Evolutionary conservation across 1,284 basidiomycete genomes (phyloP), one percentile per base, ranked within the genome.

Genomic region (Tilletiopsis washingtonensis): DNA sequence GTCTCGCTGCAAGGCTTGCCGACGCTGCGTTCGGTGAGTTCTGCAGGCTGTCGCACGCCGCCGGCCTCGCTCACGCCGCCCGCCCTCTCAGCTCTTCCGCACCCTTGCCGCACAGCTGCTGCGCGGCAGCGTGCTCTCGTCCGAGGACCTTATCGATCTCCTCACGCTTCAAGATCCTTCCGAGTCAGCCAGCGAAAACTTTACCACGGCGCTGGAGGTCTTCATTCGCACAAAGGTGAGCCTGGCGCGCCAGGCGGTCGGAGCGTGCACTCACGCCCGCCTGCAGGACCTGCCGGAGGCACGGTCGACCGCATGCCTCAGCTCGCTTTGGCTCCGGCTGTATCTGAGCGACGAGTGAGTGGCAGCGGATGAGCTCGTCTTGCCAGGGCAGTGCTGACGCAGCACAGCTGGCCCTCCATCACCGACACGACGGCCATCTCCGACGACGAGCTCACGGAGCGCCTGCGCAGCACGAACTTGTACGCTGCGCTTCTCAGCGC

Each of bases 251-350:
- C 46, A 25, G 12, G 37, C n/a, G 39, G 7, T 6, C 20, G 32
- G 6, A 42, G 44, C 19, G 37, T 48, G n/a, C 46, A 43, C n/a
- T 29, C 32, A 5, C 23, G n/a, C n/a, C n/a, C n/a, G n/a, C 34
- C 25, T 41, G 43, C 52, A 86, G 82, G 77, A 80, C 51, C 70
- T 88, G 2, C 87, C 88, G 19, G 81, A 83, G 51, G 80, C 80
- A 20, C 78, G 91, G 44, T 25, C 49, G 7, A 25, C 42, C 2
- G 47, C 45, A 0, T 17, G 44, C 2, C 79, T 88, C 64, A 77
- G 82, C 38, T 81, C 81, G 26, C 79, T 88, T 17, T 96, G 91
- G 91, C 79, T 90, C 34, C 78, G 91, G 25, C 81, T 91, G 41
- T 91, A 88, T 66, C 78, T 86, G 39, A 82, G 86, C 47, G 90